Evolutionary conservation across 140 eudicot genomes (phyloP).

Genomic region (Erigeron philadelphicus): DNA sequence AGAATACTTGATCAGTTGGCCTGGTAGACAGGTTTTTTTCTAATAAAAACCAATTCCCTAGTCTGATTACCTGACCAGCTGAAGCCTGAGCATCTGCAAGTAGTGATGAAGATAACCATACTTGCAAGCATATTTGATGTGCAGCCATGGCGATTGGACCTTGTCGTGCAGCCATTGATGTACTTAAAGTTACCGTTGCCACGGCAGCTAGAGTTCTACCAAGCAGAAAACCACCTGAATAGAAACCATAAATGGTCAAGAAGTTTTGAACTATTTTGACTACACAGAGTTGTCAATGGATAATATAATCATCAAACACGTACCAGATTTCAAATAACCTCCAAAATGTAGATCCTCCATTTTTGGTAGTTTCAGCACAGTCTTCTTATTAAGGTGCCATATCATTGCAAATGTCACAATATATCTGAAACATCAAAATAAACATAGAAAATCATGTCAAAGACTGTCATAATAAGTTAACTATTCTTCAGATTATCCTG

Average conservation of each 20-base stretch:
- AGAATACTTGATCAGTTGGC: background rate
- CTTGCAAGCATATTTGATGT: conserved; percentile 91
- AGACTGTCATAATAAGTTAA: background rate
- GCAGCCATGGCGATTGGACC: conserved; percentile 97
- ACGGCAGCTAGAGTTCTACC: conserved; percentile 86
- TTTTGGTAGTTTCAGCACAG: conserved; percentile 55
- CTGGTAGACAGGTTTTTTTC: background rate
- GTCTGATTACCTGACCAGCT: conserved; percentile 67
- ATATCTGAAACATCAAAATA: conserved; percentile 46
- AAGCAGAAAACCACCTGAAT: conserved; percentile 72
- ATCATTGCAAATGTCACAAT: conserved; percentile 71
- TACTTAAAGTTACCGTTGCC: conserved; percentile 70
- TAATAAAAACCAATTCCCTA: background rate
- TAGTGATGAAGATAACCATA: conserved; percentile 87
- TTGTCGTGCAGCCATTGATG: conserved; percentile 96
- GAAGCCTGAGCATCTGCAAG: conserved; percentile 92
- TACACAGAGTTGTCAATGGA: background rate
- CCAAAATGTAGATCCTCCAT: conserved; percentile 51
- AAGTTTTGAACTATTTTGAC: background rate
- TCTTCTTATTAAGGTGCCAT: conserved; percentile 64
- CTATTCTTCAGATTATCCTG: too few species aligned
- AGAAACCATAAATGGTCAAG: background rate
- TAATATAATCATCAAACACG: conserved; percentile 17
- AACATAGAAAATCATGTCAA: background rate
- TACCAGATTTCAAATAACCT: conserved; percentile 80